Conservation (phyloP, 2,329 filamentous ascomycete species). For the Calonectria naviculata region DNA sequence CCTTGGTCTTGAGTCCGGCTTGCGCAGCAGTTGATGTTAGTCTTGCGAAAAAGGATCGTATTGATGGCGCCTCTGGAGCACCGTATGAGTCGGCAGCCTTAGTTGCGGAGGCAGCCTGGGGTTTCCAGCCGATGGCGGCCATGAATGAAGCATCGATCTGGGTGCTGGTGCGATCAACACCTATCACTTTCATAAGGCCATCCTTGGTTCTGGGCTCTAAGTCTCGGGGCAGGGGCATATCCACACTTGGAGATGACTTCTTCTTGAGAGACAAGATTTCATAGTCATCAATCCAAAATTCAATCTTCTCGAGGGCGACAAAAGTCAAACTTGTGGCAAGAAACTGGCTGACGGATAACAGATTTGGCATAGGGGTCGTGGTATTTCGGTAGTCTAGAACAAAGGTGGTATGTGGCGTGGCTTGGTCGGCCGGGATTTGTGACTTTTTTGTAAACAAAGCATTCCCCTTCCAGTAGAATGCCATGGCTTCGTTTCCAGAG, state of each 20-base stretch:
- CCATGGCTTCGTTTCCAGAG: constrained; percentile 93
- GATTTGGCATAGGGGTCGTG: constrained; percentile 85
- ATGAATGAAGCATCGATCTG: constrained; percentile 94
- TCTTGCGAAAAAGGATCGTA: constrained; percentile 84
- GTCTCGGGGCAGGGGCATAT: constrained; percentile 79
- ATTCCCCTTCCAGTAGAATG: constrained; percentile 99
- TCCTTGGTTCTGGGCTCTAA: constrained; percentile 87
- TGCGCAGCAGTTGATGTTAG: constrained; percentile 71
- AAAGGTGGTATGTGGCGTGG: constrained; percentile 84
- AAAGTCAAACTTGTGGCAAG: constrained; percentile 96
- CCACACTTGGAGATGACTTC: constrained; percentile 82
- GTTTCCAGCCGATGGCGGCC: constrained; percentile 88
- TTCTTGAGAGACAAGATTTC: constrained; percentile 83
- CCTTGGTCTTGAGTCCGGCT: constrained; percentile 62
- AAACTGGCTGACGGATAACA: constrained; percentile 91
- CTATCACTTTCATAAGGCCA: constrained; percentile 85
- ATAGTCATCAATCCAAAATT: constrained; percentile 91
- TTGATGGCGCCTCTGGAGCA: constrained; percentile 64
- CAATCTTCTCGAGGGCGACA: constrained; percentile 87
- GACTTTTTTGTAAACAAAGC: constrained; percentile 92
- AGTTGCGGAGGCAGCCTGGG: constrained; percentile 54
- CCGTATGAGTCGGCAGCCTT: constrained; percentile 63
- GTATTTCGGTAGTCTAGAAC: constrained; percentile 93
- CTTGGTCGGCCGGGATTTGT: constrained; percentile 74
- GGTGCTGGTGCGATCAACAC: constrained; percentile 86